Evolutionary conservation across 352 stramenopile species (phyloP).

Genomic region (Globisporangium spiculum): DNA sequence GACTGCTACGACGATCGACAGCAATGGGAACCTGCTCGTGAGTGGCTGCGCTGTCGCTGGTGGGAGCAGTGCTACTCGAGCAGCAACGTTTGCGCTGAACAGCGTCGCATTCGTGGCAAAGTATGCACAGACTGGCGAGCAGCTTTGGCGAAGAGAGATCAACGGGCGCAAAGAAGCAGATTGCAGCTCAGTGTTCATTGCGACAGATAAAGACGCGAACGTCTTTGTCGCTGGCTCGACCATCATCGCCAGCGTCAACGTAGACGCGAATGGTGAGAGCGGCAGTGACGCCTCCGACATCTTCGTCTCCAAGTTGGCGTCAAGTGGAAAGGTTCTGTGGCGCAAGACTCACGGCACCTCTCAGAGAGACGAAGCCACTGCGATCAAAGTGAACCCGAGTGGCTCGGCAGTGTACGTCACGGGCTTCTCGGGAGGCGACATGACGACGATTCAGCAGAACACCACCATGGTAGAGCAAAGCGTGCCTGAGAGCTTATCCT

Average conservation of each 20-base stretch:
- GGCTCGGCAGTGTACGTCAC: constrained; percentile 5
- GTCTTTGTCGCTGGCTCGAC: constrained; percentile 8
- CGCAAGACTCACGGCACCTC: background rate
- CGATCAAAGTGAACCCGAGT: constrained; percentile 1
- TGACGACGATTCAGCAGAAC: background rate
- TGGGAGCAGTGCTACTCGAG: background rate
- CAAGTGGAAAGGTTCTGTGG: constrained; percentile 3
- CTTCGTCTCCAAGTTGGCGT: constrained; percentile 5
- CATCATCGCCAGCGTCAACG: background rate
- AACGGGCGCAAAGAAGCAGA: background rate
- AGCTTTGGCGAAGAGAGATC: constrained; percentile 9
- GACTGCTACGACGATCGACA: constrained; percentile 1
- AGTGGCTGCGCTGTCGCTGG: constrained; percentile 1
- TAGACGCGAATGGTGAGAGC: background rate
- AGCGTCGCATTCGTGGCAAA: constrained; percentile 13
- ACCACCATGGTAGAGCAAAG: no score
- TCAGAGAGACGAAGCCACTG: constrained; percentile 4
- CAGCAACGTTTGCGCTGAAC: background rate
- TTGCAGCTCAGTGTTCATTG: constrained; percentile 5
- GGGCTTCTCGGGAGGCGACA: constrained; percentile 8
- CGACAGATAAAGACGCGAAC: constrained; percentile 2
- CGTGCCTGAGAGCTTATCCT: background rate
- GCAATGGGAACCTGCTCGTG: constrained; percentile 1
- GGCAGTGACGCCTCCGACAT: background rate
- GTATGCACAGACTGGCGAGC: constrained; percentile 13